These are phyloP conservation scores for Salix brachista DNA, from an alignment of 345 rosid species.

Conservation along the genomic window DNA sequence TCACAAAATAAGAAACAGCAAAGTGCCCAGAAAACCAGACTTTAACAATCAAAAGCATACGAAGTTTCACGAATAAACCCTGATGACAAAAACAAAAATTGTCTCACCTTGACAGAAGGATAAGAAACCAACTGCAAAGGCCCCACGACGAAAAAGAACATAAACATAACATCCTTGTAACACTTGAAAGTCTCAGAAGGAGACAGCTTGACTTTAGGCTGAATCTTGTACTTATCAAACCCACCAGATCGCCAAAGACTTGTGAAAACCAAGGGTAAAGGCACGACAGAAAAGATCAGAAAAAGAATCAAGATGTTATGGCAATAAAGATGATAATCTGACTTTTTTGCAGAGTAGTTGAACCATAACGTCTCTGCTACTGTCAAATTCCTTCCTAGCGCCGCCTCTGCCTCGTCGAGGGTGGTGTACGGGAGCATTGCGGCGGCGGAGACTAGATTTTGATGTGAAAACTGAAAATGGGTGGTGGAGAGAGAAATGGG, in stretches of 20 bases:
- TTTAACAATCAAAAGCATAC: background rate
- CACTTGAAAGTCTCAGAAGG: conserved; percentile 57
- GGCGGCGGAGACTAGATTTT: background rate
- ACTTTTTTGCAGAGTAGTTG: conserved; percentile 70
- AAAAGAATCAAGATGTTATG: conserved; percentile 77
- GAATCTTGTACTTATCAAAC: conserved; percentile 70
- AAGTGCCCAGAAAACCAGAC: background rate
- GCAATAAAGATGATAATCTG: conserved; percentile 80
- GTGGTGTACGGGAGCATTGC: conserved; percentile 71
- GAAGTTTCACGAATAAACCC: background rate
- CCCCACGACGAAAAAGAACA: conserved; percentile 74
- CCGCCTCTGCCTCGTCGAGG: conserved; percentile 54
- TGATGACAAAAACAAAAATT: background rate
- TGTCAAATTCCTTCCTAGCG: conserved; percentile 74
- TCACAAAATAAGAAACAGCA: background rate
- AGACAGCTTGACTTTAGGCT: conserved; percentile 69
- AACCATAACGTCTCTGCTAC: conserved; percentile 68
- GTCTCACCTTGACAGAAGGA: conserved; percentile 69
- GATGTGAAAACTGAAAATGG: background rate
- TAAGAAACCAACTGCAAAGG: conserved; percentile 80
- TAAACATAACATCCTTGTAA: conserved; percentile 68
- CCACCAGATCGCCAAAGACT: conserved; percentile 49
- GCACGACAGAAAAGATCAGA: conserved; percentile 62
- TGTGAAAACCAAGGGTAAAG: conserved; percentile 56
- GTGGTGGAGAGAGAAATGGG: background rate